Percentiles rank a stretch among this genome's conserved stretches.
These are phyloP conservation scores for Saitozyma podzolica DNA, from an alignment of 768 basidiomycete genomes.

Conservation along the genomic window DNA sequence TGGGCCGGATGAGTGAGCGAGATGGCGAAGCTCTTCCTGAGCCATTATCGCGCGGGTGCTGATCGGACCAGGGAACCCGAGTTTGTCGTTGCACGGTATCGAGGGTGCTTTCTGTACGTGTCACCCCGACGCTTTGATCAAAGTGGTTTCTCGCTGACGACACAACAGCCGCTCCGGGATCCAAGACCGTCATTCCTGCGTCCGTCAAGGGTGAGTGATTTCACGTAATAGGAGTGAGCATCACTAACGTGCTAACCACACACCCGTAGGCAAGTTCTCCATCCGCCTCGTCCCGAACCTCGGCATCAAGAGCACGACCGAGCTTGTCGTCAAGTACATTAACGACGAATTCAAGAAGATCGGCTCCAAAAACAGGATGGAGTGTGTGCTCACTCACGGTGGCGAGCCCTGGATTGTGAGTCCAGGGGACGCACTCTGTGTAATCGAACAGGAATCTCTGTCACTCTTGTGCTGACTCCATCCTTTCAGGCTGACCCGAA, in stretches of 20 bases:
- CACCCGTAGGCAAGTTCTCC: slow-evolving; percentile 75
- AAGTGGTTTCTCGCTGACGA: slow-evolving; percentile 7
- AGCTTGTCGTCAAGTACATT: slow-evolving; percentile 70
- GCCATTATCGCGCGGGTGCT: background rate
- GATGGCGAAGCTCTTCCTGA: background rate
- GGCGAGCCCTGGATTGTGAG: slow-evolving; percentile 83
- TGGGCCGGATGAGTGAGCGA: slow-evolving; percentile 81
- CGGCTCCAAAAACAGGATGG: slow-evolving; percentile 76
- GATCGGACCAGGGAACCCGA: slow-evolving; percentile 58
- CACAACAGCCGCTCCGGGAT: slow-evolving; percentile 41
- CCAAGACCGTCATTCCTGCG: slow-evolving; percentile 85
- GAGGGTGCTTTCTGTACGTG: slow-evolving; percentile 79
- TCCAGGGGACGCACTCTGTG: background rate
- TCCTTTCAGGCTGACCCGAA: slow-evolving; percentile 37
- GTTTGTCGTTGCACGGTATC: slow-evolving; percentile 89
- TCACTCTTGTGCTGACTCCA: background rate
- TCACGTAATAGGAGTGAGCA: background rate
- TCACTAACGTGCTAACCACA: slow-evolving; percentile 40
- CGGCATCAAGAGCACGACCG: slow-evolving; percentile 71
- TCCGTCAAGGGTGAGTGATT: slow-evolving; percentile 57
- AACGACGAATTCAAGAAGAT: slow-evolving; percentile 79
- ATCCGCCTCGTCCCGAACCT: slow-evolving; percentile 90
- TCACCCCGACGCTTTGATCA: background rate
- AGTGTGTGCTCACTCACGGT: slow-evolving; percentile 69
- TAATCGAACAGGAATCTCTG: background rate